Base-by-base conservation (phyloP, 2,329 filamentous ascomycete genomes). In the Immersiporthe knoxdaviesiana region DNA sequence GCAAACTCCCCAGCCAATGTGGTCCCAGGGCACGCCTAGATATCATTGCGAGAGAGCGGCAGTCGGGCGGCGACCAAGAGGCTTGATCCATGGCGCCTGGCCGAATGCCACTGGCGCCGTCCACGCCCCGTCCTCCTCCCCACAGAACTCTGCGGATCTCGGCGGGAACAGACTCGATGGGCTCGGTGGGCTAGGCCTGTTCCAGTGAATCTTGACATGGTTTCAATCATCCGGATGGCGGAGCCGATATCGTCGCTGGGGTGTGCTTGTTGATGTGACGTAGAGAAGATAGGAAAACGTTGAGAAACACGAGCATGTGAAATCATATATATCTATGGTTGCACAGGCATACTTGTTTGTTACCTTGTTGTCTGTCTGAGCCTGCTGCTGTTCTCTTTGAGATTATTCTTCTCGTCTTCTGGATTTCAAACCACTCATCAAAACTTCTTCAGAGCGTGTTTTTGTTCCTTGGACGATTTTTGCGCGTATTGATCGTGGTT, bases 241-340 rank as follows among this genome's bases (percentile, higher is more conserved):
- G 56, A 60, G 18, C 69, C 69, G 67, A 58, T 69, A 69, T 71
- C 69, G 69, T 69, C 37, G 27, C 41, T 44, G 41, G 39, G 44
- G n/a, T 47, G 37, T 56, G 39, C 60, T 35, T 52, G 56, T 14
- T 60, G 63, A 68, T 68, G 54, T 65, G 60, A 50, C 69, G 69
- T 69, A 54, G 60, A 18, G 65, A 47, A 4, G 54, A 63, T 47
- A 56, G 63, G 63, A 71, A 71, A 71, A 65, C 63, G 52, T 64
- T 66, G 59, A 62, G 39, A 35, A 56, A 39, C 1, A 14, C n/a
- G 50, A 41, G 44, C 47, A 62, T 68, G 62, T 68, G 61, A 70
- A n/a, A 56, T 44, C 14, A 27, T 56, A 59, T 39, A 58, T 65
- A 21, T 18, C n/a, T n/a, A 21, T n/a, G 14, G 54, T 21, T 59